phyloP scores from a whole-genome alignment of 2,329 filamentous ascomycete genomes.

The Tolypocladium pustulatum region DNA sequence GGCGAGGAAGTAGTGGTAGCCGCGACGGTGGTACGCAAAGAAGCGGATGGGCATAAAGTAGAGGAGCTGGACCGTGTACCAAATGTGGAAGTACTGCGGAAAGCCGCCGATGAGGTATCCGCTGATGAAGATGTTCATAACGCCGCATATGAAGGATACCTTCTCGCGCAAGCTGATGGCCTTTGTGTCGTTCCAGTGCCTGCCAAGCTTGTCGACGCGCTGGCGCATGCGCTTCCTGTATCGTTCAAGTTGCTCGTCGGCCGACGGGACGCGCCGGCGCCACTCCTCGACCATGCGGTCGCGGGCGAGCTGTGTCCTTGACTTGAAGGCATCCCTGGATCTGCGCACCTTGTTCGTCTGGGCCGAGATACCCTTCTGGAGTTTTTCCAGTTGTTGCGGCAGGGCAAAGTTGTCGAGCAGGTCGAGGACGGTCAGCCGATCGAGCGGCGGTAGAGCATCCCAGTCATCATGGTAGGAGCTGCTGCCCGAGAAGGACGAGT shows the following conservation, averaged over 20 bases:
- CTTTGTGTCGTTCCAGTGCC: constrained; percentile 81
- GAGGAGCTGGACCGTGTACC: constrained; percentile 78
- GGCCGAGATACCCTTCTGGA: constrained; percentile 70
- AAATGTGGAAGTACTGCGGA: constrained; percentile 79
- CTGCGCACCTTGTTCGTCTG: constrained; percentile 79
- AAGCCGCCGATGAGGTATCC: constrained; percentile 84
- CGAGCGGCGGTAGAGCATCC: constrained; percentile 77
- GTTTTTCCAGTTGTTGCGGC: constrained; percentile 79
- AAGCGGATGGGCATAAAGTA: constrained; percentile 97
- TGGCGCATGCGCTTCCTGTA: constrained; percentile 80
- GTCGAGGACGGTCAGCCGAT: constrained; percentile 85
- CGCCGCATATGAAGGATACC: constrained; percentile 88
- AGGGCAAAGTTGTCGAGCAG: constrained; percentile 89
- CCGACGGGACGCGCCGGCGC: constrained; percentile 73
- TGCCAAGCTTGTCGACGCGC: constrained; percentile 78
- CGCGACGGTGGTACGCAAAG: constrained; percentile 81
- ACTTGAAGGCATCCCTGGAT: constrained; percentile 71
- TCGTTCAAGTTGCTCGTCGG: constrained; percentile 85
- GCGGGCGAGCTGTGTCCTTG: constrained; percentile 65
- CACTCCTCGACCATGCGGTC: constrained; percentile 89
- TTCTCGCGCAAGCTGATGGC: constrained; percentile 87
- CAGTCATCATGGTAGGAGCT: constrained; percentile 83
- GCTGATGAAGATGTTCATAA: constrained; percentile 95
- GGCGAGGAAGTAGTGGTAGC: constrained; percentile 94
- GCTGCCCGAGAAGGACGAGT: constrained; percentile 72